Conservation (phyloP, 371 early-diverging fungal genomes). For the Nematocida major region DNA sequence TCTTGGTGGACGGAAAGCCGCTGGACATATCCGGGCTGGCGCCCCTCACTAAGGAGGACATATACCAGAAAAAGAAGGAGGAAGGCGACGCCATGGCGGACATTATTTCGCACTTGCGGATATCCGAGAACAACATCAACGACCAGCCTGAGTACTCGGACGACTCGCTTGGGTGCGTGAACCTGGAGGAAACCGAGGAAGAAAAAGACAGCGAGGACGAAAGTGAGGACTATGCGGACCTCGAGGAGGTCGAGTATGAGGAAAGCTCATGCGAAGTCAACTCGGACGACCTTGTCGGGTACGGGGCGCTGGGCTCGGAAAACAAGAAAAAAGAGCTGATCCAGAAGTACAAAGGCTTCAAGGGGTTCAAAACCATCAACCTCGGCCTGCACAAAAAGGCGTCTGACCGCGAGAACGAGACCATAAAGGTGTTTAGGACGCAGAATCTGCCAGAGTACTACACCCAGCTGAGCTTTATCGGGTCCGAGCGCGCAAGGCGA, state of each 20-base stretch:
- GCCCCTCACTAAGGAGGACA: conserved; percentile 23
- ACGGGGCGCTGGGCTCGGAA: conserved; percentile 53
- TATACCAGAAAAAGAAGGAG: conserved; percentile 32
- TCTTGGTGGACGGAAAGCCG: neutral
- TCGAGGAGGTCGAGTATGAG: neutral
- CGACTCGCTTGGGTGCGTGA: conserved; percentile 4
- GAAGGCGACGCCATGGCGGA: conserved; percentile 27
- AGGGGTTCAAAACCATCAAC: conserved; percentile 56
- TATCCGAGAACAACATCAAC: conserved; percentile 6
- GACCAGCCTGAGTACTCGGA: conserved; percentile 43
- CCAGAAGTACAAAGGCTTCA: conserved; percentile 47
- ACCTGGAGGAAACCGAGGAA: neutral
- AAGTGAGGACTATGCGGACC: neutral
- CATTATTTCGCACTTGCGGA: neutral
- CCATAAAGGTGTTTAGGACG: conserved; percentile 11
- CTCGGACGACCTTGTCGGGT: conserved; percentile 11
- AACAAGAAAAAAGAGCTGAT: conserved; percentile 54
- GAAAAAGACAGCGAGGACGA: conserved; percentile 21
- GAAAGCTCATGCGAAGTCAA: neutral
- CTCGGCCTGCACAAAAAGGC: conserved; percentile 56
- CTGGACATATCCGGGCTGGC: neutral
- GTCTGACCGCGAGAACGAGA: conserved; percentile 21
- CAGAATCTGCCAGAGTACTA: conserved; percentile 50
- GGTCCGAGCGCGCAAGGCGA: conserved; percentile 23
- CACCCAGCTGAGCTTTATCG: conserved; percentile 24